These are phyloP conservation scores for Fusarium brachygibbosum DNA, from an alignment of 2,329 filamentous ascomycete genomes.

Conservation along the genomic window DNA sequence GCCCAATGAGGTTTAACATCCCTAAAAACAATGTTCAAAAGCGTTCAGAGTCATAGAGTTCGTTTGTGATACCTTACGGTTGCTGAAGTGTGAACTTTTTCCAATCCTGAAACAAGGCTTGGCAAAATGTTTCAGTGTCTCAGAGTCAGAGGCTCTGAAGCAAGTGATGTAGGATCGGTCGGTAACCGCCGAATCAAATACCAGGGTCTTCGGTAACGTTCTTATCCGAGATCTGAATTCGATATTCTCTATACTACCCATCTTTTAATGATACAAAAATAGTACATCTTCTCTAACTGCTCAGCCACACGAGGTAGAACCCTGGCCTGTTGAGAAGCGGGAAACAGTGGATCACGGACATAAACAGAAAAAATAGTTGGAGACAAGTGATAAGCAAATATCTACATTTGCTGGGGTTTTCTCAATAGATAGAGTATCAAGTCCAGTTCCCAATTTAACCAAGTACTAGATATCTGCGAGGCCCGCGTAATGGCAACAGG, in stretches of 20 bases:
- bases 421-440: not conserved
- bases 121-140: not conserved
- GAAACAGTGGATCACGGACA: not conserved
- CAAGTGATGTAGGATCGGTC: not conserved
- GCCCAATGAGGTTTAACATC: not conserved
- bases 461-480: not conserved
- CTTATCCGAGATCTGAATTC: not conserved
- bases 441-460: not conserved
- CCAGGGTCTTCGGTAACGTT: not conserved
- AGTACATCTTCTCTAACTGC: not conserved
- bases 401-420: not conserved
- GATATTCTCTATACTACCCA: not conserved
- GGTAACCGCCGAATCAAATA: not conserved
- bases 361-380: not conserved
- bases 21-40: not conserved
- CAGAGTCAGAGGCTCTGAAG: not conserved
- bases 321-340: not conserved
- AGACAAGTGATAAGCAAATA: not conserved
- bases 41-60: not conserved
- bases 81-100: not conserved
- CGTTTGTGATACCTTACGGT: not conserved
- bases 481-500: too few relatives aligned
- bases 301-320: not conserved
- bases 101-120: not conserved
- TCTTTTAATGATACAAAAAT: not conserved